These are phyloP conservation scores for Phoma herbarum DNA, from an alignment of 2,329 filamentous ascomycete species.

Conservation along the genomic window DNA sequence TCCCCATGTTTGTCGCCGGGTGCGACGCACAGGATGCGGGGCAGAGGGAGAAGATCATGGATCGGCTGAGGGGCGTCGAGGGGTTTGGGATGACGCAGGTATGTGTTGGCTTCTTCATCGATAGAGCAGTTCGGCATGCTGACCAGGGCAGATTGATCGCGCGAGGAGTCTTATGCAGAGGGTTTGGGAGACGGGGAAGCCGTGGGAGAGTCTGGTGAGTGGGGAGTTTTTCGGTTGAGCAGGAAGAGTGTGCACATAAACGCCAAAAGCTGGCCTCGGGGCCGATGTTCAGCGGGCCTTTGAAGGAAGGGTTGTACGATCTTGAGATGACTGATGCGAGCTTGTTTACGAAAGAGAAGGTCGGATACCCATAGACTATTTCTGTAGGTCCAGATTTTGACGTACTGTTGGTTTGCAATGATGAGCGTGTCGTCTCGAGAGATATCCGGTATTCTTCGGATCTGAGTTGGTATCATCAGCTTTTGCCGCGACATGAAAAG, in stretches of 20 bases:
- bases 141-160: conserved; percentile 60
- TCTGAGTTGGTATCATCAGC: not conserved
- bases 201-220: conserved; percentile 73
- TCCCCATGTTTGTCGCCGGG: conserved; percentile 84
- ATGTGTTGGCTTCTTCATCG: conserved; percentile 39
- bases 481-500: not conserved
- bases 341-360: not conserved
- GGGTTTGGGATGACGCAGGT: conserved; percentile 80
- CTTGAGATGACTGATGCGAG: not conserved
- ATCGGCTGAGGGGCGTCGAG: conserved; percentile 73
- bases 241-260: conserved; percentile 3
- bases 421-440: not conserved
- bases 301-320: not conserved
- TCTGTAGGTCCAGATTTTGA: not conserved
- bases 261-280: not conserved
- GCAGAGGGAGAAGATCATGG: conserved; percentile 69
- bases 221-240: conserved; percentile 71
- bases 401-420: not conserved
- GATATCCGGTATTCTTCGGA: not conserved
- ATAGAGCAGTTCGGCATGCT: conserved; percentile 2
- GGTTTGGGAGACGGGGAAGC: conserved; percentile 72
- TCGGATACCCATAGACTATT: conserved; percentile 16
- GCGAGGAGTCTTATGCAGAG: conserved; percentile 72
- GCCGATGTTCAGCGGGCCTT: no score
- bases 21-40: conserved; percentile 70